Evolutionary conservation across 495 filamentous ascomycete genomes (phyloP).

Genomic region (Geoglossum glabrum): DNA sequence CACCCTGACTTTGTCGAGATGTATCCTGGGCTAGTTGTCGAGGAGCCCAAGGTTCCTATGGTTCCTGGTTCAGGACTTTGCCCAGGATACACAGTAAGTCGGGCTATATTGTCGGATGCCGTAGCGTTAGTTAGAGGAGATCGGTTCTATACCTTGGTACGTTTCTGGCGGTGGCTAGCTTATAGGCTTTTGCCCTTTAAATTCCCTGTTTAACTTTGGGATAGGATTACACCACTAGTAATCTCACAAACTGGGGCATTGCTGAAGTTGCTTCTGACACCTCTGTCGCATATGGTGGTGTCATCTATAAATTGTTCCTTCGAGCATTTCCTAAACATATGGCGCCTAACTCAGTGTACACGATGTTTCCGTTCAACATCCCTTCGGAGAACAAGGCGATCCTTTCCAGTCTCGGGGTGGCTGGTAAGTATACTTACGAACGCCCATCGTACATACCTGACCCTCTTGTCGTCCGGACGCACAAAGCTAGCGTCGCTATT

Average conservation of each 20-base stretch:
- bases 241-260: slow-evolving; percentile 67
- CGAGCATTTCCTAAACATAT: slow-evolving; percentile 40
- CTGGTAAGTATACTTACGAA: slow-evolving; percentile 31
- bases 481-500: slow-evolving; percentile 29
- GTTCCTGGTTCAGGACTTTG: slow-evolving; percentile 22
- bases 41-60: slow-evolving; percentile 22
- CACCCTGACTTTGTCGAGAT: slow-evolving; percentile 26
- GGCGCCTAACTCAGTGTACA: slow-evolving; percentile 33
- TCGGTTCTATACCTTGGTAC: slow-evolving; percentile 21
- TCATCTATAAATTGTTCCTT: slow-evolving; percentile 40
- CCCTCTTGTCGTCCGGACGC: slow-evolving; percentile 19
- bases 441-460: slow-evolving; percentile 19
- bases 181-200: not conserved
- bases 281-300: slow-evolving; percentile 32
- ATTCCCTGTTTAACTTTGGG: not conserved
- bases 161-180: not conserved
- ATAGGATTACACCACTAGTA: slow-evolving; percentile 43
- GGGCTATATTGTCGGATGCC: slow-evolving; percentile 25
- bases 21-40: slow-evolving; percentile 25
- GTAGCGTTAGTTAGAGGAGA: slow-evolving; percentile 25
- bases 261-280: slow-evolving; percentile 28
- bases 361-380: slow-evolving; percentile 39
- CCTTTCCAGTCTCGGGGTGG: slow-evolving; percentile 23
- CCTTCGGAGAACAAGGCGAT: slow-evolving; percentile 33
- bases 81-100: slow-evolving; percentile 22